Base-by-base conservation (phyloP, 208 protist species). In the Strigomonas culicis region DNA sequence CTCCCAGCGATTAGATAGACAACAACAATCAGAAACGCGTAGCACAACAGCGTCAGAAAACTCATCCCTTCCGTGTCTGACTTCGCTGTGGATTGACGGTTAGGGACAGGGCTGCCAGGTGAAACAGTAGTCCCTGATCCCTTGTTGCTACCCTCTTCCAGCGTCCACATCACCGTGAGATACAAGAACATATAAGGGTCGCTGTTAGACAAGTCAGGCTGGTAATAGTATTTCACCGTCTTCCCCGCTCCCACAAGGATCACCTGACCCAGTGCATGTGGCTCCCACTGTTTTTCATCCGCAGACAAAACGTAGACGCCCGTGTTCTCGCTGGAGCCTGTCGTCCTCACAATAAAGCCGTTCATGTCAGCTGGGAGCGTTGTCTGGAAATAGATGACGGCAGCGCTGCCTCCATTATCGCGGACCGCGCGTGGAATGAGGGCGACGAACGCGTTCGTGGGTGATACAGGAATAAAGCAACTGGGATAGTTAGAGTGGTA, bases 401-500 rank as follows among this genome's bases (percentile, higher is more conserved):
- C 63, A 17, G 53, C 36, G 36, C 36, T 41, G 36, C 13, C 36
- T 13, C 28, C 31, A 19, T 53, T 30, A 22, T 17, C 21, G 41
- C 43, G 71, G 55, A 47, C 51, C 17, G 36, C 65, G 22, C 46
- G 72, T 15, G 88, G 84, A 52, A 94, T 60, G 8, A 71, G 77
- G 3, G 77, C 75, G 10, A 80, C 11, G 62, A 94, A 92, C 6
- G 47, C 60, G 59, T 79, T 87, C 27, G 41, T 28, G 4, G 83
- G 70, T 4, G 77, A 75, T 28, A 93, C 75, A 1, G 68, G 61
- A 36, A 95, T 76, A 51, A 80, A 74, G 66, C 89, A 95, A 19
- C 65, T 50, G n/a, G 80, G 79, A n/a, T 21, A 51, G 70, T 88
- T 93, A 2, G 89, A 82, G 32, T 88, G 71, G 31, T 86, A 88